Evolutionary conservation across 768 basidiomycete genomes (phyloP), one percentile per base, ranked within the genome.

Genomic region (Phaeotremella fagi): DNA sequence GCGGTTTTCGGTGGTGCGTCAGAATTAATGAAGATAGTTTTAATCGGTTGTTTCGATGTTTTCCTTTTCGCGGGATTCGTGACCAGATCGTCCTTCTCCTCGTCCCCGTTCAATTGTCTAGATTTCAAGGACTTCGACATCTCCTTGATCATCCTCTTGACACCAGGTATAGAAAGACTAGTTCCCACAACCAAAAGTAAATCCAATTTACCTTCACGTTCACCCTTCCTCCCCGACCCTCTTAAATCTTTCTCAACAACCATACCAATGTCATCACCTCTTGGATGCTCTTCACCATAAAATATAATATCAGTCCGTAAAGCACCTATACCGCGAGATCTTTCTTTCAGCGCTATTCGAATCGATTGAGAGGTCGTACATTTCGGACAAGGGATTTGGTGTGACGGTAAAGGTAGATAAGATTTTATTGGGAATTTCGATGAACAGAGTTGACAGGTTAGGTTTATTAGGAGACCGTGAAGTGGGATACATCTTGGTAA

Each of bases 111-210:
- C 14, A 22, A 27, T 0, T 26, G 14, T 14, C 45, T 6, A 22
- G 52, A 54, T 70, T 48, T 81, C 22, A 88, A 82, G 18, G 86
- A 85, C 74, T 87, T 88, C 23, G 85, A 81, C 48, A 77, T 69
- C 61, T 92, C 89, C 52, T 87, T 82, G 22, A 92, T 88, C 76
- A 94, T 88, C 60, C 87, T 79, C 75, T 90, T 92, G 42, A 90
- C 91, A 18, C 91, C 91, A 7, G 88, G 90, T 15, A 95, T 86
- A 58, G 84, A 80, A 54, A 95, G 75, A 72, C 86, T 90, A 51
- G 90, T 94, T 38, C 91, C 91, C 16, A 88, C 90, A 14, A 95
- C 90, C 48, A 95, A 75, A 31, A 95, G 76, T 41, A 90, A 72
- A 75, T 95, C 91, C 6, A 89, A 87, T 3, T 85, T 82, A 42